Base-by-base conservation (phyloP, 495 filamentous ascomycete genomes). In the Xanthoparmelia taractica region DNA sequence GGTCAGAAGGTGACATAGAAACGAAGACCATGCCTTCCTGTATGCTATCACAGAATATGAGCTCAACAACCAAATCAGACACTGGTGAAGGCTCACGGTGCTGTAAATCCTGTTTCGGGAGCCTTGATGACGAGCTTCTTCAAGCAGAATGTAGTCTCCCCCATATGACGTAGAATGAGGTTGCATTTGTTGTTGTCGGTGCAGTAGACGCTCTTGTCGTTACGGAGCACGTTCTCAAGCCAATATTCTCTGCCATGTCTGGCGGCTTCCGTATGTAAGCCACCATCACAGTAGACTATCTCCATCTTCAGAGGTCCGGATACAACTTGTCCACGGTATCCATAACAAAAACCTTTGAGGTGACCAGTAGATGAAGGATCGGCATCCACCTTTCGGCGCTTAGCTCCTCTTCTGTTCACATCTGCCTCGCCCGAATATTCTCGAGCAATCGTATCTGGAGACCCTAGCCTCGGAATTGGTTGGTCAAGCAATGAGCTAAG, bases 21-120 rank as follows among this genome's bases (percentile, higher is more conserved):
- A 97, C 81, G 71, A 97, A 96, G 8, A 97, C 83, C 86, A 96
- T 89, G 29, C 93, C 93, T 79, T 95, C 91, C 76, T 92, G 89
- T 56, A 96, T 87, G 58, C 90, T 95, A 67, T 50, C 29, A 23
- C 33, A 13, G 6, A 1, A 23, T 4, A 41, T 67, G 41, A 67
- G 61, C 43, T 60, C 38, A 47, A 12, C 11, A 27, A 18, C 2
- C 8, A 17, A 33, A 8, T n/a, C 10, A 37, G 33, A 33, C 12
- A 59, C 20, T 34, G 18, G 29, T 33, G 36, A 38, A 66, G 56
- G 83, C 92, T 72, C 82, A 96, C 91, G 92, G 90, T 65, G 88
- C 85, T 57, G 90, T 91, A 70, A 89, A 96, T 29, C 89, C 87
- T 18, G 79, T 79, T 62, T 85, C 83, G 2, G 93, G 92, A 23